Base-by-base conservation (phyloP, 2,329 filamentous ascomycete genomes). In the Sporothrix brunneoviolacea region DNA sequence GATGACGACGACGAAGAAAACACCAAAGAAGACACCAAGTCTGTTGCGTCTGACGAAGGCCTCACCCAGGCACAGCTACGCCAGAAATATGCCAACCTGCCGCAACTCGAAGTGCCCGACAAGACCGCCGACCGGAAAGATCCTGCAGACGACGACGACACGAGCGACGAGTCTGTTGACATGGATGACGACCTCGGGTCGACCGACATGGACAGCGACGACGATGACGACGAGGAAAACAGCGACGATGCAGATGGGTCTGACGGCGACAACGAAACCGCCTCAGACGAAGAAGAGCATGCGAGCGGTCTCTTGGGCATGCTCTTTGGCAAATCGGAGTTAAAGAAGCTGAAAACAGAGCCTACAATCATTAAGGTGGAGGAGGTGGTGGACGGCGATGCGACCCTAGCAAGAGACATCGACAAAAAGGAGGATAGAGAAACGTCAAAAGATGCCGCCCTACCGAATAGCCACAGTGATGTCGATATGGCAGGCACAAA, bases 61-160 rank as follows among this genome's bases (percentile, higher is more conserved):
- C 71, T 89, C 4, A 86, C 83, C 0, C 79, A 84, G 54, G 84
- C 87, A 51, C 80, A 88, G 60, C 64, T 88, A 13, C 77, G 74
- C 22, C 74, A 75, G 35, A 89, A 89, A 62, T 89, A 88, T 56
- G 79, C 80, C 8, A 74, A 82, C 48, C 69, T 88, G 7, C 81
- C 82, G 0, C 72, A 72, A 16, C 54, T 77, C 4, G 63, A 70
- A 13, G 58, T 15, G 48, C 57, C 24, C 19, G 55, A 56, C 13
- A 56, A 62, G 10, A 58, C 56, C 3, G 61, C 37, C 12, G 28
- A 62, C 37, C 18, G 32, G 12, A 27, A 40, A 36, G 9, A n/a
- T 33, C 15, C 5, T 18, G 59, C 51, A 1, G 60, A 58, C 2
- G 62, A 60, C 28, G 58, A 67, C 21, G 64, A 64, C 6, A 58